These are phyloP conservation scores for Zymoseptoria tritici DNA, from an alignment of 2,329 filamentous ascomycete genomes.

Conservation along the genomic window DNA sequence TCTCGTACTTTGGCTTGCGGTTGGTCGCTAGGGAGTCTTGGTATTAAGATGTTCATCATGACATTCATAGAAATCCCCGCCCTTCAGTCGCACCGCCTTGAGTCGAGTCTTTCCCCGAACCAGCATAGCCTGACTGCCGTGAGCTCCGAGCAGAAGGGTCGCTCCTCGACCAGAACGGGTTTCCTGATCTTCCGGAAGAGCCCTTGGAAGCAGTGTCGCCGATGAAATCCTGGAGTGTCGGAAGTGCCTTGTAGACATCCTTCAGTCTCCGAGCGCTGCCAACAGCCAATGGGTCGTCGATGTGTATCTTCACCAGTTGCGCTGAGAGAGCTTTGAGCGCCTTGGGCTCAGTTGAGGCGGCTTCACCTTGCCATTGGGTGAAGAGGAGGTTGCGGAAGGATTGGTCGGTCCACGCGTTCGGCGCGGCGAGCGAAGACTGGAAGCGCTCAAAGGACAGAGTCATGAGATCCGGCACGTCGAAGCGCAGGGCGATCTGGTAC, in stretches of 20 bases:
- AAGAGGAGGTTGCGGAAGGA: neutral
- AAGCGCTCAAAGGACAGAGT: neutral
- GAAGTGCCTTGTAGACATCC: no score
- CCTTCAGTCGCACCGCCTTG: neutral
- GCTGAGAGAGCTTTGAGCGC: neutral
- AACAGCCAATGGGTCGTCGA: neutral
- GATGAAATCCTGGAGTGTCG: no score
- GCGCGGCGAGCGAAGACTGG: neutral
- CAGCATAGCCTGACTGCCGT: no score
- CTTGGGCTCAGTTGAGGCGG: neutral
- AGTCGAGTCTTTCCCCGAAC: no score
- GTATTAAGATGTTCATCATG: no score
- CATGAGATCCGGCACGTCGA: neutral
- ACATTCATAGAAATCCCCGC: neutral
- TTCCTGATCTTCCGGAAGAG: neutral
- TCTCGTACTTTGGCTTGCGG: no score
- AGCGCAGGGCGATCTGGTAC: neutral
- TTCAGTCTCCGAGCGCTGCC: no score
- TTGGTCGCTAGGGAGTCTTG: no score
- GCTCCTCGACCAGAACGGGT: neutral
- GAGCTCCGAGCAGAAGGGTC: no score
- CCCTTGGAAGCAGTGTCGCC: neutral
- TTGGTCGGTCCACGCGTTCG: neutral
- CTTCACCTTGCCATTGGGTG: neutral
- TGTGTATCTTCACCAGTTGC: neutral